phyloP scores from a whole-genome alignment of 768 basidiomycete species.

The Boletus sp. region DNA sequence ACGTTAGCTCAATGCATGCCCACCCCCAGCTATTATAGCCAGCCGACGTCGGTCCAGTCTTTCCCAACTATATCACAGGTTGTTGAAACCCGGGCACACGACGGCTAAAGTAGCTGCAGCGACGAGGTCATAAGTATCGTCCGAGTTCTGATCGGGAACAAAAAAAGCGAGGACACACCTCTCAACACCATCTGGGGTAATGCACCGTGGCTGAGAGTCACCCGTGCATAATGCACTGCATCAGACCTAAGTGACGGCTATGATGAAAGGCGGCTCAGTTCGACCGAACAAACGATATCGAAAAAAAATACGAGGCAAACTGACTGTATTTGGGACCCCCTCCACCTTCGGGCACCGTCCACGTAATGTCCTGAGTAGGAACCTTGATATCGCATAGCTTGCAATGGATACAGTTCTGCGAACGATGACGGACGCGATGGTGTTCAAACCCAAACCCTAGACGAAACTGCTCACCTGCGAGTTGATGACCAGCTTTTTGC shows the following conservation, averaged over 20 bases:
- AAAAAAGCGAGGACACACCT: not conserved
- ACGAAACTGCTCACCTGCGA: slow-evolving; percentile 61
- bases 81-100: not conserved
- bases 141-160: not conserved
- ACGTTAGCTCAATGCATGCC: too few species aligned
- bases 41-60: too few species aligned
- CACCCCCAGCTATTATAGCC: too few species aligned
- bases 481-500: slow-evolving; percentile 93
- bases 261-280: not conserved
- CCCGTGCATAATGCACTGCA: not conserved
- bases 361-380: slow-evolving; percentile 94
- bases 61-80: too few species aligned
- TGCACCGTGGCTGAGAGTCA: not conserved
- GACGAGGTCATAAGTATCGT: not conserved
- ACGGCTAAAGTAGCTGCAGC: not conserved
- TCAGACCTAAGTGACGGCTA: slow-evolving; percentile 19
- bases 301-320: not conserved
- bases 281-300: not conserved
- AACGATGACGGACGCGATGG: too few species aligned
- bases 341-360: slow-evolving; percentile 95
- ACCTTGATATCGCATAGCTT: slow-evolving; percentile 96
- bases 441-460: too few species aligned
- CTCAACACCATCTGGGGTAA: not conserved
- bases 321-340: slow-evolving; percentile 95
- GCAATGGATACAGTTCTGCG: slow-evolving; percentile 87